Conservation (phyloP, 257 asterid genomes). For the Solanum megistacrolobum region DNA sequence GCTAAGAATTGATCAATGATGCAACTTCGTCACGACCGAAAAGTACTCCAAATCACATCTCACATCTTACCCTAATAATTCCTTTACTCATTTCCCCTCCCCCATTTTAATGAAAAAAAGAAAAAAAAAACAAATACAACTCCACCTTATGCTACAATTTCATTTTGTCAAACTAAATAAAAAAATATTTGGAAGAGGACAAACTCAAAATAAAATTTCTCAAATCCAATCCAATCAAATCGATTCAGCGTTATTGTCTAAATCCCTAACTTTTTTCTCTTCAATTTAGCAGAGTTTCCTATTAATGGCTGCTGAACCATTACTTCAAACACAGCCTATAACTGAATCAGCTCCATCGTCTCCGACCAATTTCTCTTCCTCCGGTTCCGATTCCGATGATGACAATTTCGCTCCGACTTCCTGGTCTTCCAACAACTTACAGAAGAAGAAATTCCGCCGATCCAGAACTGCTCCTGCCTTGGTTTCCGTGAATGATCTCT, state of each 20-base stretch:
- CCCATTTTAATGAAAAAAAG: neutral
- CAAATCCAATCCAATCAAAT: neutral
- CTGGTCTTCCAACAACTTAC: neutral
- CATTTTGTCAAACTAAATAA: neutral
- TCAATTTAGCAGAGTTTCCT: neutral
- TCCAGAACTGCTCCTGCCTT: conserved; percentile 40
- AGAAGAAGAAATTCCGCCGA: conserved; percentile 27
- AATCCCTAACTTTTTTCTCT: neutral
- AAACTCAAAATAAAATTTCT: neutral
- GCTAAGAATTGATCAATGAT: no score
- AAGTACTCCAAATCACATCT: no score
- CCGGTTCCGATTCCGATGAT: neutral
- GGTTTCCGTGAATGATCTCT: conserved; percentile 20
- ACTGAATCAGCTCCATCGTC: neutral
- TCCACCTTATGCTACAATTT: no score
- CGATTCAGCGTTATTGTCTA: neutral
- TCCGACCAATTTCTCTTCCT: neutral
- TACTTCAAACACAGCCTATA: neutral
- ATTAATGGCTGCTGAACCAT: neutral
- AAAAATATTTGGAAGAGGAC: neutral
- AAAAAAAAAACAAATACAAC: no score
- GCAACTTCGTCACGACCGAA: no score
- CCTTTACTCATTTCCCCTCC: neutral
- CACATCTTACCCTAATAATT: no score
- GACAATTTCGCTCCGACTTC: neutral